These are phyloP conservation scores for Graphiopsis chlorocephala DNA, from an alignment of 2,329 filamentous ascomycete species.

Conservation along the genomic window DNA sequence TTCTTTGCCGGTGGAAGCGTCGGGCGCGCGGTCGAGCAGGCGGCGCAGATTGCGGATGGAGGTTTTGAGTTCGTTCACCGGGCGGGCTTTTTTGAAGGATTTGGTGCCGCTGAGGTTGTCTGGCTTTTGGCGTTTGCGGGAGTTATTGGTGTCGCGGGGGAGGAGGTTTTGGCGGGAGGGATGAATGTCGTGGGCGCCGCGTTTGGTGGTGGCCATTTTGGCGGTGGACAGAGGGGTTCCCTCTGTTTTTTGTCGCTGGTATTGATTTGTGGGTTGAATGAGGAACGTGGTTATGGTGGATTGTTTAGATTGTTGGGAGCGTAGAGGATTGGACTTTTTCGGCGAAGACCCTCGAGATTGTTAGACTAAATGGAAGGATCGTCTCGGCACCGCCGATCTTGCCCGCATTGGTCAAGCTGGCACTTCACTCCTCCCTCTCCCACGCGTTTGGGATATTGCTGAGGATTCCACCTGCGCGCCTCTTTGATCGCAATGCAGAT, in stretches of 20 bases:
- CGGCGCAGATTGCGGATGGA: constrained; percentile 68
- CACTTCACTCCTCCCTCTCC: constrained; percentile 2
- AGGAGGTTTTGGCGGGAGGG: constrained; percentile 27
- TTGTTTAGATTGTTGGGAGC: not conserved
- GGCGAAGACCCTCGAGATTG: not conserved
- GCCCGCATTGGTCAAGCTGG: constrained; percentile 1
- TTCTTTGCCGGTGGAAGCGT: constrained; percentile 18
- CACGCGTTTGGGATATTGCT: not conserved
- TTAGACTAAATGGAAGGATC: not conserved
- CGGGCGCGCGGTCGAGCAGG: constrained; percentile 55
- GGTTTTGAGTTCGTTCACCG: constrained; percentile 65
- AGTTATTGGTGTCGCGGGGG: constrained; percentile 17
- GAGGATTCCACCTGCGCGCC: not conserved
- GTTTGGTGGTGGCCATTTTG: constrained; percentile 27
- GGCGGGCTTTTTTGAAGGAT: constrained; percentile 35
- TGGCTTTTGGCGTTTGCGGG: constrained; percentile 26
- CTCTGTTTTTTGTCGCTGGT: not conserved
- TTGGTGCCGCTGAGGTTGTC: constrained; percentile 25
- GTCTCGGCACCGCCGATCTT: not conserved
- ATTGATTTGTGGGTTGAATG: not conserved
- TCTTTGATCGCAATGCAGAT: constrained; percentile 1
- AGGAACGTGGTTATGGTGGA: not conserved
- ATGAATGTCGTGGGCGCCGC: constrained; percentile 24
- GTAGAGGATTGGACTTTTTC: constrained; percentile 4
- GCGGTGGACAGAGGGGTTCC: not conserved